phyloP scores from a whole-genome alignment of 192 early-diverging fungal species.

The Umbelopsis isabellina region DNA sequence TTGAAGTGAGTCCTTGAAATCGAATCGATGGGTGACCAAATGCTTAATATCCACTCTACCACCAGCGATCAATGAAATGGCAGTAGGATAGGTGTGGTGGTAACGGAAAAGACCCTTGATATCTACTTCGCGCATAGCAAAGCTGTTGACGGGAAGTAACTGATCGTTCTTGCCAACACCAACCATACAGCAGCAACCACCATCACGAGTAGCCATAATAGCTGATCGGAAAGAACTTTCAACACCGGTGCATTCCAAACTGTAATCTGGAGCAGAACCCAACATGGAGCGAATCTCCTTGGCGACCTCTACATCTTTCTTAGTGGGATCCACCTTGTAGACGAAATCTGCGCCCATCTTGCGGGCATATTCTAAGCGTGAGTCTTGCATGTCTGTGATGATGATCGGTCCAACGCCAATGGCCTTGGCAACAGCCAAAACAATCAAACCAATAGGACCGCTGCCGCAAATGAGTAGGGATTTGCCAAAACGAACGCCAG shows the following conservation, averaged over 20 bases:
- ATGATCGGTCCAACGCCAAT: constrained; percentile 33
- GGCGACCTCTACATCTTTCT: constrained; percentile 23
- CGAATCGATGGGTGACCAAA: constrained; percentile 36
- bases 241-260: constrained; percentile 40
- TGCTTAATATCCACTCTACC: constrained; percentile 39
- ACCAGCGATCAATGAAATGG: constrained; percentile 29
- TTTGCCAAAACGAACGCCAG: constrained; percentile 28
- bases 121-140: constrained; percentile 40
- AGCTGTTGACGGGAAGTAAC: constrained; percentile 31
- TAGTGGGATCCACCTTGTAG: constrained; percentile 23
- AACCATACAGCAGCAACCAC: constrained; percentile 37
- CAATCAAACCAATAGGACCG: constrained; percentile 43
- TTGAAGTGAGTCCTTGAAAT: constrained; percentile 37
- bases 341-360: constrained; percentile 28
- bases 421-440: constrained; percentile 36
- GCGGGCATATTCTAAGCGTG: constrained; percentile 35
- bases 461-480: constrained; percentile 39
- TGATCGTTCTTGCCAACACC: constrained; percentile 40
- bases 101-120: constrained; percentile 38
- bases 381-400: constrained; percentile 33
- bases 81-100: constrained; percentile 35
- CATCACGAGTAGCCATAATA: constrained; percentile 36
- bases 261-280: constrained; percentile 29
- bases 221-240: constrained; percentile 39
- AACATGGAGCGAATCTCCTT: constrained; percentile 27